Evolutionary conservation across 768 basidiomycete species (phyloP).

Genomic region (Lactarius psammicola): DNA sequence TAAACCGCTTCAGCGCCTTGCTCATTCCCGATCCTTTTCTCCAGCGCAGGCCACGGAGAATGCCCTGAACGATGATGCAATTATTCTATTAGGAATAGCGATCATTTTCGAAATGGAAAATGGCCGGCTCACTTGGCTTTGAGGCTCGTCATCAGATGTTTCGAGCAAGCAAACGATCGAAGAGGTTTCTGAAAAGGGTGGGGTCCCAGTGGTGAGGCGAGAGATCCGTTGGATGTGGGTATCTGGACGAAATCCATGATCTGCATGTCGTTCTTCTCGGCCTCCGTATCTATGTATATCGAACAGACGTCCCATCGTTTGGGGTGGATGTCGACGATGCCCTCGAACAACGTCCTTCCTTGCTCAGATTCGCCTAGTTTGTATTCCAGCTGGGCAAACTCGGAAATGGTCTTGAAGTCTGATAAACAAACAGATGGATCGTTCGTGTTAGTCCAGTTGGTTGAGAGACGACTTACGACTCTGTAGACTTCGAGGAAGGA

Average conservation of each 20-base stretch:
- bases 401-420: too few relatives aligned
- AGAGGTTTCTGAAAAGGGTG: slow-evolving; percentile 68
- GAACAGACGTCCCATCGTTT: too few relatives aligned
- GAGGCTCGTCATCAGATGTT: slow-evolving; percentile 93
- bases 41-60: slow-evolving; percentile 93
- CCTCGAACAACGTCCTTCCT: slow-evolving; percentile 94
- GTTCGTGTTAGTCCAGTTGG: too few relatives aligned
- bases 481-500: too few relatives aligned
- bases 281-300: slow-evolving; percentile 99
- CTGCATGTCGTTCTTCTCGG: slow-evolving; percentile 73
- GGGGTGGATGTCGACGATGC: slow-evolving; percentile 92
- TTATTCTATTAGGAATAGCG: neutral
- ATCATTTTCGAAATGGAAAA: too few relatives aligned
- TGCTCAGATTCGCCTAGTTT: slow-evolving; percentile 91
- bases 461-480: too few relatives aligned
- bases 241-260: slow-evolving; percentile 56
- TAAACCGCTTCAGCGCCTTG: slow-evolving; percentile 74
- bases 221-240: too few relatives aligned
- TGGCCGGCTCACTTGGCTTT: too few relatives aligned
- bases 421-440: too few relatives aligned
- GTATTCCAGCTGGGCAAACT: too few relatives aligned
- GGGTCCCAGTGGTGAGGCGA: too few relatives aligned
- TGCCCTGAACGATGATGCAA: slow-evolving; percentile 49
- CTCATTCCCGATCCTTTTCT: slow-evolving; percentile 83
- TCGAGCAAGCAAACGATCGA: slow-evolving; percentile 74